Conservation (phyloP, 208 protist species). For the Acanthamoeba lugdunensis region DNA sequence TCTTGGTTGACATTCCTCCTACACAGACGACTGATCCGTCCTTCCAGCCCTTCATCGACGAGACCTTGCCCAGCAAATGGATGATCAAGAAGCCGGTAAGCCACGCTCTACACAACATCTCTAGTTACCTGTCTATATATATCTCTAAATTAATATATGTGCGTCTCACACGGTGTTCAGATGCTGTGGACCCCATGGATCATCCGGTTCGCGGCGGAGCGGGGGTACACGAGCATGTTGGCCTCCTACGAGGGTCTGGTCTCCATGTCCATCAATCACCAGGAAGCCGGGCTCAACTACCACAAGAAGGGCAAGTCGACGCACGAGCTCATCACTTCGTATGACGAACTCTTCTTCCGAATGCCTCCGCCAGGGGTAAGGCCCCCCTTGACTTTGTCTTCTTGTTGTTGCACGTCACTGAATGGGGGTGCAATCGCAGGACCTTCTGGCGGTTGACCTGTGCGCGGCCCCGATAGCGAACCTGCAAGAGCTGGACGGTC, state of each 20-base stretch:
- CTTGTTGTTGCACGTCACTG: too few relatives aligned
- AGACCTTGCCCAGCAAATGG: background rate
- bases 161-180: background rate
- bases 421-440: background rate
- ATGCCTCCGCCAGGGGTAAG: background rate
- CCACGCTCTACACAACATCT: too few relatives aligned
- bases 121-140: background rate
- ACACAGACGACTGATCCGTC: background rate
- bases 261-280: constrained; percentile 45
- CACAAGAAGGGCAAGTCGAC: background rate
- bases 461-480: constrained; percentile 2
- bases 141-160: background rate
- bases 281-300: constrained; percentile 47
- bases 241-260: background rate
- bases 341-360: background rate
- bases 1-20: background rate
- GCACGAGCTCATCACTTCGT: background rate
- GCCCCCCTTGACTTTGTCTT: too few relatives aligned
- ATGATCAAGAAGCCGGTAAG: background rate
- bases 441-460: background rate
- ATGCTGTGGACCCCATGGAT: constrained; percentile 61
- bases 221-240: constrained; percentile 12
- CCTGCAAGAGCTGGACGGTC: background rate
- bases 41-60: constrained; percentile 16
- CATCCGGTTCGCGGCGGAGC: constrained; percentile 25